Conservation (phyloP, 352 stramenopile genomes). For the Blastocystis hominis region DNA sequence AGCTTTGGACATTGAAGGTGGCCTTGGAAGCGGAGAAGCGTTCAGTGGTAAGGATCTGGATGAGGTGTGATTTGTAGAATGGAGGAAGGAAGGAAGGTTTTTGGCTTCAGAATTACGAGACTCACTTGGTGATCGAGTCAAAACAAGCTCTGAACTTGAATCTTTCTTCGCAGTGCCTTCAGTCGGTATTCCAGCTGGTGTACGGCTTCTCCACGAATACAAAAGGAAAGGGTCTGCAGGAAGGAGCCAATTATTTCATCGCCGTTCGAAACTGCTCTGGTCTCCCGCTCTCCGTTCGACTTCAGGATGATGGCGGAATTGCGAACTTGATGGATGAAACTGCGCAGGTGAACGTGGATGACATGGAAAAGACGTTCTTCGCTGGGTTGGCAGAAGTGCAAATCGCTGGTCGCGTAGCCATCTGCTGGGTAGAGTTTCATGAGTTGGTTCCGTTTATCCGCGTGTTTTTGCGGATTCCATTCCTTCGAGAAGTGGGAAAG, state of each 20-base stretch:
- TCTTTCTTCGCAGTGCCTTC: neutral
- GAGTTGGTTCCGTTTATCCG: neutral
- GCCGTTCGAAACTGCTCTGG: slow-evolving; percentile 3
- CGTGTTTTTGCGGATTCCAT: neutral
- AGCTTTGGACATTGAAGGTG: neutral
- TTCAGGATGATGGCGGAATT: slow-evolving; percentile 9
- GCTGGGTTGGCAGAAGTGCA: neutral
- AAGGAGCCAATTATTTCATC: neutral
- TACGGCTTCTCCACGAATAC: neutral
- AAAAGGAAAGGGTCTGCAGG: neutral
- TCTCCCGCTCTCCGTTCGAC: neutral
- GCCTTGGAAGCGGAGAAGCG: neutral
- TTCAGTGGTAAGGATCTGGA: neutral
- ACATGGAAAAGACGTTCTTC: neutral
- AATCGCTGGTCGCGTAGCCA: neutral
- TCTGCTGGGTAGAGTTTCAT: neutral
- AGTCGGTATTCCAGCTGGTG: neutral
- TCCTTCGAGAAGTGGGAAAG: neutral
- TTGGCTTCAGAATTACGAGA: neutral
- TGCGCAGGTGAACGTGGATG: neutral
- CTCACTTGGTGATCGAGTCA: neutral
- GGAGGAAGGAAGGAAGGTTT: neutral
- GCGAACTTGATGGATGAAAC: neutral
- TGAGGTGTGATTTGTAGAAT: neutral
- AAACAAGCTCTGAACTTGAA: neutral